phyloP scores from a whole-genome alignment of 78 protist genomes.

The Emiliania huxleyi region DNA sequence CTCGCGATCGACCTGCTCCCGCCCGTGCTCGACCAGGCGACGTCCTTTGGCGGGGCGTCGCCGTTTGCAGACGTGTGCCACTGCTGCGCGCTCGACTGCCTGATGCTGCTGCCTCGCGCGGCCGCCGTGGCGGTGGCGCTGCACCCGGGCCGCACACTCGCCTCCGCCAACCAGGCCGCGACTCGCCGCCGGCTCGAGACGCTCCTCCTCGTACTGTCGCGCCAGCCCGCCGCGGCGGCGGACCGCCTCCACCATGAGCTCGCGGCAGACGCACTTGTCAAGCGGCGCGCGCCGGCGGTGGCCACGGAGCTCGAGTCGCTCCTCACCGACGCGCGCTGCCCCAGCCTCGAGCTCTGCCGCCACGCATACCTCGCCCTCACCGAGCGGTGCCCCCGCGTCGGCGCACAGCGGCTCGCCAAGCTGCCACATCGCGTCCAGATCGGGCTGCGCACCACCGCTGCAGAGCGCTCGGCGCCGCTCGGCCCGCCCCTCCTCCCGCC shows the following conservation, averaged over 20 bases:
- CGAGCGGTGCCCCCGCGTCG: not conserved
- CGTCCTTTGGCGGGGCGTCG: not conserved
- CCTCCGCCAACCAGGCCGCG: not conserved
- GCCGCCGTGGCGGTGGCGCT: not conserved
- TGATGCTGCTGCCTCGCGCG: not conserved
- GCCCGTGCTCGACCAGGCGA: not conserved
- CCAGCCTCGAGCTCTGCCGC: not conserved
- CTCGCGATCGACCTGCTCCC: not conserved
- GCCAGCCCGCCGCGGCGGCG: not conserved
- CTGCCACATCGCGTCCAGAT: not conserved
- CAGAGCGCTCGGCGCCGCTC: not conserved
- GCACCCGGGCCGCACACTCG: not conserved
- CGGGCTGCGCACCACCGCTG: not conserved
- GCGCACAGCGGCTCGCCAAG: not conserved
- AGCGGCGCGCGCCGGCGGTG: not conserved
- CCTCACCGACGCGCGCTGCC: not conserved
- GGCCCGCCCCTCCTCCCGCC: not conserved
- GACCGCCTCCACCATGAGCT: not conserved
- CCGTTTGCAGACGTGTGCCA: not conserved
- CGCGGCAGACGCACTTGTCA: not conserved
- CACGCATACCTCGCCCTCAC: not conserved
- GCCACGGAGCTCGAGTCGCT: not conserved
- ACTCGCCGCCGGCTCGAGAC: not conserved
- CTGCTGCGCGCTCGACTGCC: not conserved
- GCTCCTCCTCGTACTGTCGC: not conserved